Base-by-base conservation (phyloP, 2,329 filamentous ascomycete species). In the Calonectria hongkongensis region DNA sequence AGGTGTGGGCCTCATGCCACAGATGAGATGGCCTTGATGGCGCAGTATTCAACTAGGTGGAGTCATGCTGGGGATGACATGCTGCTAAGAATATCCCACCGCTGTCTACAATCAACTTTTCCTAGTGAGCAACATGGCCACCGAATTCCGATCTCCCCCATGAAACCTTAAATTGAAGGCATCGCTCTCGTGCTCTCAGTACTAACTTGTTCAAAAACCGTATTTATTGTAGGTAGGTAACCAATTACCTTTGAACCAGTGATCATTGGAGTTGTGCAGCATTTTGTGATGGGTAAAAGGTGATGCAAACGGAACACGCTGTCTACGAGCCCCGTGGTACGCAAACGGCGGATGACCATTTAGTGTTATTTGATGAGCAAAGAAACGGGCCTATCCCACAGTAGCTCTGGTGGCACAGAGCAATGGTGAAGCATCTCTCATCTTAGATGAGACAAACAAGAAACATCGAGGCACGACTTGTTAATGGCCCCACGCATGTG, bases 361-460 rank as follows among this genome's bases (percentile, higher is more conserved):
- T 25, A 10, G 54, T 41, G n/a, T 16, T 27, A 27, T 27, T 58
- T 36, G 5, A 41, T 39, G 4, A 6, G 8, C 16, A 15, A 25
- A 2, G 47, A 58, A 58, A 39, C 15, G 7, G n/a, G 16, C 33
- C 9, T 9, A 9, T 36, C 6, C 4, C 27, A 1, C 16, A 6
- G 10, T 58, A 33, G 3, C 10, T 21, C 13, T 27, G 18, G 33
- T 48, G 13, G 15, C 7, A 39, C 33, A 28, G 10, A 16, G n/a
- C 15, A 27, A 28, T 18, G 15, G 2, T 51, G 47, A 30, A 28
- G 21, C 36, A 28, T 30, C 41, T 41, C 10, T n/a, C 43, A 18
- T 51, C 60, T 51, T 33, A 45, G 43, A 43, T 66, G 33, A 70
- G 68, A 66, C 43, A 27, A 18, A 21, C 36, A 54, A 4, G 8